Percentiles rank a stretch among this genome's conserved stretches.
Evolutionary conservation across 2,329 filamentous ascomycete genomes (phyloP).

Genomic region (Tolypocladium guangdongense): DNA sequence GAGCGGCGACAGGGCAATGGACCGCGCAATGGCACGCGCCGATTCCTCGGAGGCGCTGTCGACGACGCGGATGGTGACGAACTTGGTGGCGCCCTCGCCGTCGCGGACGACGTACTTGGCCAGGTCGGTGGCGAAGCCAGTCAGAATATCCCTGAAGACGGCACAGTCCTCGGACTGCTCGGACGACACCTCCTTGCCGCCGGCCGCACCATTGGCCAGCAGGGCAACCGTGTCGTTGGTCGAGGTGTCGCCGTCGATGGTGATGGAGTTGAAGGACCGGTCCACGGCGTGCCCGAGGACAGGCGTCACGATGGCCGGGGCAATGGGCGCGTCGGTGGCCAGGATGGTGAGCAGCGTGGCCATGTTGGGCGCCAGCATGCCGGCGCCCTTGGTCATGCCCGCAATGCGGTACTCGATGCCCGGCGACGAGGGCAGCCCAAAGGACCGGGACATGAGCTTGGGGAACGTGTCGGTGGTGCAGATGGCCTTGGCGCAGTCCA

Average conservation of each 20-base stretch:
- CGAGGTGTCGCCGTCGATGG: slow-evolving; percentile 91
- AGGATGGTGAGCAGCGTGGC: slow-evolving; percentile 86
- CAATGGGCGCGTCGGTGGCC: slow-evolving; percentile 80
- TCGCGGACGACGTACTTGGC: slow-evolving; percentile 91
- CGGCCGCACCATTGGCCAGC: slow-evolving; percentile 89
- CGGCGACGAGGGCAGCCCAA: slow-evolving; percentile 72
- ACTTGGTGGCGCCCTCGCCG: slow-evolving; percentile 95
- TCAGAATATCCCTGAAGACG: slow-evolving; percentile 62
- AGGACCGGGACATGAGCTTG: slow-evolving; percentile 79
- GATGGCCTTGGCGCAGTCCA: slow-evolving; percentile 77
- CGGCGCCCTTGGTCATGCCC: slow-evolving; percentile 94
- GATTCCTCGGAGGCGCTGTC: slow-evolving; percentile 59
- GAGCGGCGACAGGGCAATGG: slow-evolving; percentile 82
- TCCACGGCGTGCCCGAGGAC: slow-evolving; percentile 67
- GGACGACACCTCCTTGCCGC: slow-evolving; percentile 51
- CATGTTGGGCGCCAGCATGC: slow-evolving; percentile 99
- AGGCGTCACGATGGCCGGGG: slow-evolving; percentile 51
- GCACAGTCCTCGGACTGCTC: slow-evolving; percentile 49
- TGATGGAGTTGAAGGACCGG: slow-evolving; percentile 91
- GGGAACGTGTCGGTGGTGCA: slow-evolving; percentile 98
- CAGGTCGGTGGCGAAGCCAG: slow-evolving; percentile 68
- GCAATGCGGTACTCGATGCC: slow-evolving; percentile 70
- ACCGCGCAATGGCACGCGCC: slow-evolving; percentile 70
- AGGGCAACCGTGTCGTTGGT: slow-evolving; percentile 95
- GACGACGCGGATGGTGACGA: slow-evolving; percentile 80